Percentiles rank a stretch among this genome's conserved stretches.
phyloP scores from a whole-genome alignment of 331 rosid genomes.

The Erythrophleum ivorense region DNA sequence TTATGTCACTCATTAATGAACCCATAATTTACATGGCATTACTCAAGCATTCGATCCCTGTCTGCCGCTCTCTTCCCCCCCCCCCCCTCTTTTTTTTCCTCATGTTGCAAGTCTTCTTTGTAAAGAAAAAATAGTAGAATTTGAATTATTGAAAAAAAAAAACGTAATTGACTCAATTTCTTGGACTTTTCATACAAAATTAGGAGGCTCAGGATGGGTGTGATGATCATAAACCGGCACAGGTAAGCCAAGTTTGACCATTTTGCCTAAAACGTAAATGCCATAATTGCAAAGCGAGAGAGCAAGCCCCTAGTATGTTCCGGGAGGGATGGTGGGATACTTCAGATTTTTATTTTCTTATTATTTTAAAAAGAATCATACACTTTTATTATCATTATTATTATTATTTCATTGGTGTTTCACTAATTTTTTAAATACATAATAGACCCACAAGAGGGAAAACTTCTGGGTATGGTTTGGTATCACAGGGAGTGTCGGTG shows the following conservation, averaged over 20 bases:
- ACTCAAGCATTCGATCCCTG: too few species aligned
- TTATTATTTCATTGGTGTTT: not conserved
- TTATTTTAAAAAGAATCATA: not conserved
- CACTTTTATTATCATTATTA: not conserved
- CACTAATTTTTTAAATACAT: not conserved
- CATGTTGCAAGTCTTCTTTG: too few species aligned
- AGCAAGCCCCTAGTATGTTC: not conserved
- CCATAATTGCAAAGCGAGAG: conserved; percentile 36
- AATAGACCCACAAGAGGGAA: conserved; percentile 40
- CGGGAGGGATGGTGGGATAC: conserved; percentile 33
- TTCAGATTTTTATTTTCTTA: not conserved
- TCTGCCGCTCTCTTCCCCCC: too few species aligned
- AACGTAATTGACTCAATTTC: not conserved
- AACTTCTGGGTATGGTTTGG: conserved; percentile 43
- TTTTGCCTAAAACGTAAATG: conserved; percentile 13
- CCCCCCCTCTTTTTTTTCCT: too few species aligned
- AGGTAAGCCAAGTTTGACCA: conserved; percentile 36
- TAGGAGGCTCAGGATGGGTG: conserved; percentile 37
- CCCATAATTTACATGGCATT: too few species aligned
- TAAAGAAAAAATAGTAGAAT: too few species aligned
- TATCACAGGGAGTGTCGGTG: conserved; percentile 53
- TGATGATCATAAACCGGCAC: conserved; percentile 6
- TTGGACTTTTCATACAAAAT: conserved; percentile 1
- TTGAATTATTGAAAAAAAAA: too few species aligned
- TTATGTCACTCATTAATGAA: too few species aligned